A percentile compares a stretch with the other conserved stretches of the same genome.
phyloP scores from a whole-genome alignment of 139 green algal genomes.

The Gonium pectorale region DNA sequence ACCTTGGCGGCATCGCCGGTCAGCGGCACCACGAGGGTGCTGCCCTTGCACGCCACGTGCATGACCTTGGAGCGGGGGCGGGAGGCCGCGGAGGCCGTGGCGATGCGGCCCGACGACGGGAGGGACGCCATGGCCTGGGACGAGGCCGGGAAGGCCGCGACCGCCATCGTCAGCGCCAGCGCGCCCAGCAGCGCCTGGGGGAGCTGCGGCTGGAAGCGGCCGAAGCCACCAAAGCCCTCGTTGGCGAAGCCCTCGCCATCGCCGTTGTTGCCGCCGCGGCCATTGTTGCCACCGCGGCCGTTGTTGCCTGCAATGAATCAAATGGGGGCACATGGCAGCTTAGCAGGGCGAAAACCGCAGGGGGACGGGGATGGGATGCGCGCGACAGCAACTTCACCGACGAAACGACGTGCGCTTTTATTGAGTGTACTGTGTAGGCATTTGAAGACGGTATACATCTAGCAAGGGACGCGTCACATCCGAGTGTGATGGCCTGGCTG shows the following conservation, averaged over 20 bases:
- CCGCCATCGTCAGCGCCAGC: neutral
- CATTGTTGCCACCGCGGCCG: neutral
- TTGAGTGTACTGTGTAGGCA: no score
- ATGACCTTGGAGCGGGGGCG: conserved; percentile 37
- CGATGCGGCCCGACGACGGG: no score
- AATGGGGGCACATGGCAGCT: no score
- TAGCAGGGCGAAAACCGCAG: no score
- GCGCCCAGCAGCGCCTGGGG: neutral
- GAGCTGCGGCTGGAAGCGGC: neutral
- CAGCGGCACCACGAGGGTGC: conserved; percentile 31
- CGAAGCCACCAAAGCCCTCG: neutral
- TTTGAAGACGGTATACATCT: no score
- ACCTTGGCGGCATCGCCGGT: neutral
- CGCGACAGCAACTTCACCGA: no score
- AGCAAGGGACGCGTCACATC: no score
- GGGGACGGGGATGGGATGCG: no score
- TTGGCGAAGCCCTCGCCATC: no score
- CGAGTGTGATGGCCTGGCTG: no score
- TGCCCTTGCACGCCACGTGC: conserved; percentile 19
- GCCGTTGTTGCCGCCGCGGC: neutral
- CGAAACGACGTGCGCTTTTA: no score
- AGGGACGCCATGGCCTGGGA: no score
- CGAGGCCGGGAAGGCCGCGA: neutral
- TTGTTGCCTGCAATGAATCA: neutral
- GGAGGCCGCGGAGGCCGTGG: neutral